These are phyloP conservation scores for Pyrus bretschneideri DNA, from an alignment of 306 rosid species.

Conservation along the genomic window DNA sequence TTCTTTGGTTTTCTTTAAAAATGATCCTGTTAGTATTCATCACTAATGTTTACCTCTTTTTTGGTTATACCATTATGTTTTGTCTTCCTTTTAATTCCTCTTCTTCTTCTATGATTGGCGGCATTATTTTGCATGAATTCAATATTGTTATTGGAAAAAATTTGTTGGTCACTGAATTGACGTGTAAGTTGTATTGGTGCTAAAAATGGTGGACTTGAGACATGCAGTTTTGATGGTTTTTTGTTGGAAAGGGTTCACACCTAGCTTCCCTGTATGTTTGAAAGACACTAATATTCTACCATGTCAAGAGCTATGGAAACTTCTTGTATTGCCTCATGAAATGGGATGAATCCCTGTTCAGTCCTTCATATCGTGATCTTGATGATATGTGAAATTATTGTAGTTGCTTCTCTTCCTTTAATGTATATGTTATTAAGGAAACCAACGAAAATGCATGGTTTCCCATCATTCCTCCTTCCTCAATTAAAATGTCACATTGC, in stretches of 20 bases:
- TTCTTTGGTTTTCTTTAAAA: conserved; percentile 93
- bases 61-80: neutral
- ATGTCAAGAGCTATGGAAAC: neutral
- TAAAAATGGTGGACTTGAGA: neutral
- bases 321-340: neutral
- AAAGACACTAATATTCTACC: neutral
- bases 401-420: neutral
- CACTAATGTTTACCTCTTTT: conserved; percentile 14
- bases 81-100: neutral
- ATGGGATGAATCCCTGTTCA: neutral
- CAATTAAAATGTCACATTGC: neutral
- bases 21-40: conserved; percentile 78
- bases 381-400: neutral
- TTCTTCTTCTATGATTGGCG: neutral
- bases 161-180: neutral
- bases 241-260: neutral
- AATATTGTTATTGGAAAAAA: neutral
- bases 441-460: neutral
- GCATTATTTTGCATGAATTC: neutral
- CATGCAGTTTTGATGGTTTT: neutral
- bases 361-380: neutral
- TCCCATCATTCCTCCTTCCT: neutral
- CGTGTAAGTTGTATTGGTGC: neutral
- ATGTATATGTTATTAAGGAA: neutral
- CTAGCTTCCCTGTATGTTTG: neutral